phyloP scores from a whole-genome alignment of 768 basidiomycete species.

The Psilocybe azurescens region DNA sequence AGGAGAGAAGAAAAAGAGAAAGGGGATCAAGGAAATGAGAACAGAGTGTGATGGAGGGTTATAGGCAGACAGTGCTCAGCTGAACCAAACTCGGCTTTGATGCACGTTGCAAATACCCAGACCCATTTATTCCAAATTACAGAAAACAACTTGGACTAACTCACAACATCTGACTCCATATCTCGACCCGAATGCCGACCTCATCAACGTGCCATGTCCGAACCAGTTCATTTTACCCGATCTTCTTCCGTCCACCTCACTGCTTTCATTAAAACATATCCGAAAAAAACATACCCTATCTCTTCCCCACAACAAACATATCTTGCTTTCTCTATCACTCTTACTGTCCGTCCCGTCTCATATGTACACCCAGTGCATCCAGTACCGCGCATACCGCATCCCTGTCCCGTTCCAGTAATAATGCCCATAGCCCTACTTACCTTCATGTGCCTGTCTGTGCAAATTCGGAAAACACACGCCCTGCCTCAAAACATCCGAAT shows the following conservation, averaged over 20 bases:
- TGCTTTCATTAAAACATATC: slow-evolving; percentile 6
- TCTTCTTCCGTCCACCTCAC: slow-evolving; percentile 15
- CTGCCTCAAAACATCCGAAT: slow-evolving; percentile 9
- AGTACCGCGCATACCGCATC: background rate
- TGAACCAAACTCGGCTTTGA: slow-evolving; percentile 22
- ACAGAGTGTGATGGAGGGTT: slow-evolving; percentile 21
- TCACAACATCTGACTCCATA: slow-evolving; percentile 25
- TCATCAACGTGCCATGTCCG: background rate
- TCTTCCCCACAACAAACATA: background rate
- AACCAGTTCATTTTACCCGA: slow-evolving; percentile 19
- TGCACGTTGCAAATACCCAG: slow-evolving; percentile 26
- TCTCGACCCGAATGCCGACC: slow-evolving; percentile 29
- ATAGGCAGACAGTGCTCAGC: slow-evolving; percentile 11
- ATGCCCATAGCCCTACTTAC: slow-evolving; percentile 20
- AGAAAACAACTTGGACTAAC: slow-evolving; percentile 14
- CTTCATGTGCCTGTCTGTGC: slow-evolving; percentile 17
- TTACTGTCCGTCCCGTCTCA: too few relatives aligned
- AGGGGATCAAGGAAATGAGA: slow-evolving; percentile 23
- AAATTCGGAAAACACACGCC: slow-evolving; percentile 17
- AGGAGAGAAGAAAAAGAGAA: slow-evolving; percentile 11
- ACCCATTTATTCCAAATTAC: slow-evolving; percentile 25
- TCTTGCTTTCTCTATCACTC: too few relatives aligned
- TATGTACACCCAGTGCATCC: too few relatives aligned
- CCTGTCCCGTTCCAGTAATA: slow-evolving; percentile 12
- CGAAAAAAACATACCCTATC: background rate